Base-by-base conservation (phyloP, 495 filamentous ascomycete genomes). In the Tuber brumale region DNA sequence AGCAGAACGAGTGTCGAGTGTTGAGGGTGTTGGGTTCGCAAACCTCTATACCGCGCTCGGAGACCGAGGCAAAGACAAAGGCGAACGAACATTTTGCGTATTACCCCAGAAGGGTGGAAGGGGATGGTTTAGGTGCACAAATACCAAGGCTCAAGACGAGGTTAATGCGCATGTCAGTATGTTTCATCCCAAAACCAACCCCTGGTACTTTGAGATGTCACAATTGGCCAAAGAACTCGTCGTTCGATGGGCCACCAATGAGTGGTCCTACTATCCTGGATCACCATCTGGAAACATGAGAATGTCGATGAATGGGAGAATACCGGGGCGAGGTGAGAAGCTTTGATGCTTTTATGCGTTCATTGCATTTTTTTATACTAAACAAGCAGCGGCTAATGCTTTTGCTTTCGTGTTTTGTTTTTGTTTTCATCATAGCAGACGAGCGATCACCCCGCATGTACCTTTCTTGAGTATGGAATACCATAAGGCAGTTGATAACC, bases 41-140 rank as follows among this genome's bases (percentile, higher is more conserved):
- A 92, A 96, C 80, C 87, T 97, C 35, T 96, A 95, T 81, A 97
- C 95, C 8, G 88, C 89, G 46, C 88, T 97, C 27, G 95, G 94
- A 5, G 87, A 88, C 80, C 69, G 89, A 85, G 41, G 92, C 88
- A 27, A 77, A 78, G 43, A 84, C 80, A 83, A 85, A 31, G 86
- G 85, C 48, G 86, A 90, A 81, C 85, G 95, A 75, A 98, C 94
- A 0, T 98, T 99, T 81, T 95, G 94, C 82, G 89, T 90, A 42
- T 82, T 97, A 35, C 94, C 95, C 3, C 84, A 86, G 73, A 88
- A 88, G 76, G 57, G 48, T 57, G 48, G 57, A 18, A 66, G 18
- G 19, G 90, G 90, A 21, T 27, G 46, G 39, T 76, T 76, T 35
- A 71, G 81, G 10, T 83, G 81, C n/a, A 85, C 93, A 70, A 99